phyloP scores from a whole-genome alignment of 1,284 basidiomycete species.

The Sanghuangporus baumii region DNA sequence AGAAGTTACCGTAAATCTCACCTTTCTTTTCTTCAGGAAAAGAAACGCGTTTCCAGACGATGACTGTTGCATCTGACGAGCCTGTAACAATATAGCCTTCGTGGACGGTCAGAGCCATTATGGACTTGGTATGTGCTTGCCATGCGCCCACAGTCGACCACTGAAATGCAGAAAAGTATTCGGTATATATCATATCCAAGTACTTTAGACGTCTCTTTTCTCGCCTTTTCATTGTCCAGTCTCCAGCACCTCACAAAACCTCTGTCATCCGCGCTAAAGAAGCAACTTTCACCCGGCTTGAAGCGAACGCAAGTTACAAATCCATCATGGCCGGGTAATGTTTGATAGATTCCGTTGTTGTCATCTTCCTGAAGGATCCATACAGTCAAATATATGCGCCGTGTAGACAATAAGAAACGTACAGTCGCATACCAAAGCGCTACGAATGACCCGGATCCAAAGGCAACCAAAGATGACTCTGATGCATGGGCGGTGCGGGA shows the following conservation, averaged over 20 bases:
- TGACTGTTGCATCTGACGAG: constrained; percentile 73
- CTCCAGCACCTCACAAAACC: constrained; percentile 59
- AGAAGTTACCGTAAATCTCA: constrained; percentile 14
- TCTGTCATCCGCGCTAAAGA: constrained; percentile 72
- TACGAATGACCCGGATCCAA: constrained; percentile 72
- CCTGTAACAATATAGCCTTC: constrained; percentile 60
- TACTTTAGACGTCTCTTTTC: constrained; percentile 20
- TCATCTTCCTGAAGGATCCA: constrained; percentile 34
- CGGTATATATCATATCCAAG: constrained; percentile 17
- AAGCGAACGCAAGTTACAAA: constrained; percentile 77
- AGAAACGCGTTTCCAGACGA: constrained; percentile 53
- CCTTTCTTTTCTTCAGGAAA: constrained; percentile 29
- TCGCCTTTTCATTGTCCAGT: constrained; percentile 35
- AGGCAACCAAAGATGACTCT: constrained; percentile 57
- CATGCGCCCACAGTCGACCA: constrained; percentile 42
- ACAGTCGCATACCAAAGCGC: constrained; percentile 73
- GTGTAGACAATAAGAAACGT: constrained; percentile 10
- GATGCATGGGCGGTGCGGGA: constrained; percentile 59
- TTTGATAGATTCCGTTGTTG: constrained; percentile 56
- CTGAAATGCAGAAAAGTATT: constrained; percentile 32
- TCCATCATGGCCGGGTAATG: constrained; percentile 70
- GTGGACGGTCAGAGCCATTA: constrained; percentile 58
- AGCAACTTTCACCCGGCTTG: constrained; percentile 28
- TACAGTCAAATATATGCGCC: constrained; percentile 10
- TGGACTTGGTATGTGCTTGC: constrained; percentile 60